These are phyloP conservation scores for Aureobasidium melanogenum DNA, from an alignment of 2,329 filamentous ascomycete genomes.

Conservation along the genomic window DNA sequence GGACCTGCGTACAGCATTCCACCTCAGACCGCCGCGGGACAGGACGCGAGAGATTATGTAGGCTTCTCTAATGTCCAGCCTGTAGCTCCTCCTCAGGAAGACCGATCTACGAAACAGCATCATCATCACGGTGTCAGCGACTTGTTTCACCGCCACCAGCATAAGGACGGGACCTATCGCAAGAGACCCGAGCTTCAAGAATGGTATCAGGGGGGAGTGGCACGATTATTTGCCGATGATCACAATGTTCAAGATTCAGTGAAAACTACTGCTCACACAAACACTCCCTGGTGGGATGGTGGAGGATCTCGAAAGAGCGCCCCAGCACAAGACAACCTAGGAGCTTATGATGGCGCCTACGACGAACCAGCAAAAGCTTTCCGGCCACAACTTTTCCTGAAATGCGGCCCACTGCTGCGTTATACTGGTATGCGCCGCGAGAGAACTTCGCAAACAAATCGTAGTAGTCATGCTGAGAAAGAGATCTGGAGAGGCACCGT, in stretches of 20 bases:
- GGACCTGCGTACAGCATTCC: slow-evolving; percentile 26
- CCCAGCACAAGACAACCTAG: not conserved
- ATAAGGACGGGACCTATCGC: slow-evolving; percentile 44
- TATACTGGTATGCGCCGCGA: slow-evolving; percentile 77
- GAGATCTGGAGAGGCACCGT: slow-evolving; percentile 90
- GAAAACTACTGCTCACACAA: slow-evolving; percentile 5
- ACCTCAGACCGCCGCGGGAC: slow-evolving; percentile 28
- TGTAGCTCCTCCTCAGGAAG: slow-evolving; percentile 19
- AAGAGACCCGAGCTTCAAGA: slow-evolving; percentile 48
- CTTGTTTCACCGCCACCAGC: slow-evolving; percentile 34
- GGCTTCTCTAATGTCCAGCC: slow-evolving; percentile 28
- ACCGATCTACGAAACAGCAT: slow-evolving; percentile 18
- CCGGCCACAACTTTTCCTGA: slow-evolving; percentile 73
- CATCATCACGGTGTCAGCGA: slow-evolving; percentile 22
- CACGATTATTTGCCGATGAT: slow-evolving; percentile 33
- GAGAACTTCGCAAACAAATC: slow-evolving; percentile 19
- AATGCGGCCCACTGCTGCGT: slow-evolving; percentile 81
- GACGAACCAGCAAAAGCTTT: slow-evolving; percentile 62
- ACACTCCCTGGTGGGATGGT: slow-evolving; percentile 65
- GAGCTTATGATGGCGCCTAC: slow-evolving; percentile 49
- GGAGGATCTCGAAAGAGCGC: slow-evolving; percentile 20
- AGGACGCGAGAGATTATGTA: slow-evolving; percentile 31
- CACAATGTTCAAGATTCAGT: slow-evolving; percentile 28
- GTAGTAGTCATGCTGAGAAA: slow-evolving; percentile 41
- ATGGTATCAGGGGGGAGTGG: slow-evolving; percentile 35